These are phyloP conservation scores for Sclerotinia subarctica DNA, from an alignment of 2,329 filamentous ascomycete genomes.

Conservation along the genomic window DNA sequence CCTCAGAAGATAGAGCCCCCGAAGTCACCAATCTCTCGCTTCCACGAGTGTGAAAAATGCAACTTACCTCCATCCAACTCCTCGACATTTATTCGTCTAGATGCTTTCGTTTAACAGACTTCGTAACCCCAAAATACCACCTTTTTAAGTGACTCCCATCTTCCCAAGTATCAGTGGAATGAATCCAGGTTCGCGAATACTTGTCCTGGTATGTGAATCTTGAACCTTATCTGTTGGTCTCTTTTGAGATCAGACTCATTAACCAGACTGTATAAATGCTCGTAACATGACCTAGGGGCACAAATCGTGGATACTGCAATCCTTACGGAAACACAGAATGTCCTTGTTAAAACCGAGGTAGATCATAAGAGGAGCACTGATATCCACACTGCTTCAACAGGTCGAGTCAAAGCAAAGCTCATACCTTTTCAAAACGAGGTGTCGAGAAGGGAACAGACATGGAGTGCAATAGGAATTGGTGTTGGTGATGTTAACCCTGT, in stretches of 20 bases:
- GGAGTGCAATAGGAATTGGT: not conserved
- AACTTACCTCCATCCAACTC: not conserved
- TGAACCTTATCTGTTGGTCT: not conserved
- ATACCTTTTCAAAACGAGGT: not conserved
- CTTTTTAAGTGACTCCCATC: not conserved
- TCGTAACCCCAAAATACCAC: not conserved
- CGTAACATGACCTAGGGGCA: not conserved
- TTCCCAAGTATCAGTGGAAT: not conserved
- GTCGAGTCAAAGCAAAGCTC: slow-evolving; percentile 1
- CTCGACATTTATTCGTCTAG: not conserved
- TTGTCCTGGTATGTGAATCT: not conserved
- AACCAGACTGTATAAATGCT: not conserved
- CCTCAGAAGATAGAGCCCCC: not conserved
- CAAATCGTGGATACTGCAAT: not conserved
- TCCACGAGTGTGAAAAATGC: not conserved
- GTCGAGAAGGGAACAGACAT: not conserved
- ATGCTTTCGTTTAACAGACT: too few species aligned
- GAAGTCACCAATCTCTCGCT: not conserved
- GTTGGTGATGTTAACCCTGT: not conserved
- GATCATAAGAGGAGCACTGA: not conserved
- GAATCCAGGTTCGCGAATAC: not conserved
- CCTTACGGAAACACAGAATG: not conserved
- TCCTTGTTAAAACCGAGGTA: not conserved
- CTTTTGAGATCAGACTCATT: not conserved
- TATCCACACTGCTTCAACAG: not conserved